Evolutionary conservation across 345 rosid genomes (phyloP).

Genomic region (Sisymbrium altissimum): DNA sequence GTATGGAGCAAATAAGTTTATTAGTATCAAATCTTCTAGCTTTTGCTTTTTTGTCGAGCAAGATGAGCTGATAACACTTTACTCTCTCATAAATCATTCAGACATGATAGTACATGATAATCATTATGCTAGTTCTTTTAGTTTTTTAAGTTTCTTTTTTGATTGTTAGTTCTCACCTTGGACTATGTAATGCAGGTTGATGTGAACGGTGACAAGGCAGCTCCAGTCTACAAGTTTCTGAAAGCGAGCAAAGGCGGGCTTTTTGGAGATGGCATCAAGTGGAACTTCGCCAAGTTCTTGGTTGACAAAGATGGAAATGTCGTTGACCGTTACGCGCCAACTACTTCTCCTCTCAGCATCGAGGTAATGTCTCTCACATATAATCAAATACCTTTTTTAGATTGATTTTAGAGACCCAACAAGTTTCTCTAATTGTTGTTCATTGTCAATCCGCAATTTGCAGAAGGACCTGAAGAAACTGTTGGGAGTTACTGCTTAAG

Average conservation of each 20-base stretch:
- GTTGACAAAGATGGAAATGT: slow-evolving; percentile 74
- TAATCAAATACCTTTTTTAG: background rate
- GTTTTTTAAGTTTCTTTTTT: background rate
- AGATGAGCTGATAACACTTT: background rate
- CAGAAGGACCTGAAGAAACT: slow-evolving; percentile 83
- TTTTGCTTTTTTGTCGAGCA: background rate
- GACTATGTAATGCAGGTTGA: slow-evolving; percentile 48
- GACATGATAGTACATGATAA: too few species aligned
- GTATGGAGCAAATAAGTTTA: background rate
- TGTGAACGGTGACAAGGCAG: slow-evolving; percentile 74
- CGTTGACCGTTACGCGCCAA: slow-evolving; percentile 84
- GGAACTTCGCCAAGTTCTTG: slow-evolving; percentile 90
- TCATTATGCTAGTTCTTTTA: too few species aligned
- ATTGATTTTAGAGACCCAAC: background rate
- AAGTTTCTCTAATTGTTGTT: background rate
- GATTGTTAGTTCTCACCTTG: background rate
- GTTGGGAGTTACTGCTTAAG: slow-evolving; percentile 37
- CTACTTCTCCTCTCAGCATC: slow-evolving; percentile 85
- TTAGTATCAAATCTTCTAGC: background rate
- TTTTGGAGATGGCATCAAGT: slow-evolving; percentile 69
- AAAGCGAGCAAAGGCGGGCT: slow-evolving; percentile 81
- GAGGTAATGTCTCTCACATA: slow-evolving; percentile 47
- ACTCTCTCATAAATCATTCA: too few species aligned
- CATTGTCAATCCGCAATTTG: background rate
- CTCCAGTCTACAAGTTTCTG: slow-evolving; percentile 80